Conservation (phyloP, 768 basidiomycete genomes). For the Tubosaeta brunneosetosa region DNA sequence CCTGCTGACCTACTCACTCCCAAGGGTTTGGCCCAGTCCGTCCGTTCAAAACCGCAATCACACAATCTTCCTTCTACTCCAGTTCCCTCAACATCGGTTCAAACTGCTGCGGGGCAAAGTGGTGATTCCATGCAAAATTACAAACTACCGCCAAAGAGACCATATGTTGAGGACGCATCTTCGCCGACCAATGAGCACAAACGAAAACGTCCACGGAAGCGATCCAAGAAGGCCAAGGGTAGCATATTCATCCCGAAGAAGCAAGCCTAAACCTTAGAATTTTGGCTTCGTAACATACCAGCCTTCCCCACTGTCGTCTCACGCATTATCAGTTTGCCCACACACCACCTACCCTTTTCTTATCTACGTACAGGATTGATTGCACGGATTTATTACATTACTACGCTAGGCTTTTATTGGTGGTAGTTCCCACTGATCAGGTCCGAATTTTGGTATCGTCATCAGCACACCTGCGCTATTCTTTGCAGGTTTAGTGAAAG, state of each 20-base stretch:
- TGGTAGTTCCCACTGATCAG: slow-evolving; percentile 84
- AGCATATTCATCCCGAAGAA: slow-evolving; percentile 65
- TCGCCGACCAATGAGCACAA: slow-evolving; percentile 17
- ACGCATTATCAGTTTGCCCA: too few relatives aligned
- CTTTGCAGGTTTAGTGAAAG: slow-evolving; percentile 82
- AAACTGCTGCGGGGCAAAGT: slow-evolving; percentile 4
- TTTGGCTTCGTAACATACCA: not conserved
- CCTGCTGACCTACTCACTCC: slow-evolving; percentile 39
- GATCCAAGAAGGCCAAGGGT: slow-evolving; percentile 31
- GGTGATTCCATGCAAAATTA: slow-evolving; percentile 5
- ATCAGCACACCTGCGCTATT: slow-evolving; percentile 62
- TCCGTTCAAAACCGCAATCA: slow-evolving; percentile 22
- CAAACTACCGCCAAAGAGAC: slow-evolving; percentile 16
- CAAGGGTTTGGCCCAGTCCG: slow-evolving; percentile 29
- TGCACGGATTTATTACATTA: slow-evolving; percentile 12
- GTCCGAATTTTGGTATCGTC: slow-evolving; percentile 81
- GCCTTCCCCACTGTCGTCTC: too few relatives aligned
- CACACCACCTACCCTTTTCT: not conserved
- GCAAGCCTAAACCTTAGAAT: slow-evolving; percentile 34
- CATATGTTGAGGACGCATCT: slow-evolving; percentile 14
- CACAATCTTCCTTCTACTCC: slow-evolving; percentile 9
- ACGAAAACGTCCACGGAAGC: slow-evolving; percentile 27
- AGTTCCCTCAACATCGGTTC: not conserved
- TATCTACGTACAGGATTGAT: slow-evolving; percentile 5
- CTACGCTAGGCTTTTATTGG: slow-evolving; percentile 34